A percentile compares a stretch with the other conserved stretches of the same genome.
Evolutionary conservation across 768 basidiomycete genomes (phyloP).

Genomic region (Trametes cinnabarina): DNA sequence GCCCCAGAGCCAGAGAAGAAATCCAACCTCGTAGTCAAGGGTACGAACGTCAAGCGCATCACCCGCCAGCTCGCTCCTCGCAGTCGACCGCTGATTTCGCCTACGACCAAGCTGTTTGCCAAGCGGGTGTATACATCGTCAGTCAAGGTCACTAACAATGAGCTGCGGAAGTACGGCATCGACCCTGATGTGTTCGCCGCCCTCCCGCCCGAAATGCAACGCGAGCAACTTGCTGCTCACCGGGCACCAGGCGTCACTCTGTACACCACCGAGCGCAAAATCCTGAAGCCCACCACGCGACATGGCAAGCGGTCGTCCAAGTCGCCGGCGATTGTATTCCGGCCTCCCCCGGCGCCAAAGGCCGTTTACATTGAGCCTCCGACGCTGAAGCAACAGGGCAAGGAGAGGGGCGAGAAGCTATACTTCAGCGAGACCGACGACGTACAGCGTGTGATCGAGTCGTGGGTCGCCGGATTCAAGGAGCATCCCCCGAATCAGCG

Average conservation of each 20-base stretch:
- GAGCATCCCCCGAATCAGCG: slow-evolving; percentile 63
- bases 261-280: slow-evolving; percentile 36
- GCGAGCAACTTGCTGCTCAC: slow-evolving; percentile 67
- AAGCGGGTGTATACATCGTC: slow-evolving; percentile 36
- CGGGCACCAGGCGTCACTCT: slow-evolving; percentile 33
- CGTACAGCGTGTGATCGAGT: slow-evolving; percentile 66
- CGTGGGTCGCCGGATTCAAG: slow-evolving; percentile 70
- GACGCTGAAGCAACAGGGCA: slow-evolving; percentile 54
- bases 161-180: slow-evolving; percentile 64
- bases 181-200: slow-evolving; percentile 68
- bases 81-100: slow-evolving; percentile 39
- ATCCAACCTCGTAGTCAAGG: slow-evolving; percentile 30
- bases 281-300: slow-evolving; percentile 46
- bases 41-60: slow-evolving; percentile 53
- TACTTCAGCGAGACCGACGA: slow-evolving; percentile 65
- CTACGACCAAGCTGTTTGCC: slow-evolving; percentile 36
- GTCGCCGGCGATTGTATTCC: slow-evolving; percentile 39
- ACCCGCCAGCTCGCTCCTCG: slow-evolving; percentile 63
- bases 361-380: slow-evolving; percentile 52
- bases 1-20: slow-evolving; percentile 8
- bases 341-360: slow-evolving; percentile 50
- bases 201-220: slow-evolving; percentile 65
- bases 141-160: slow-evolving; percentile 49
- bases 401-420: slow-evolving; percentile 50
- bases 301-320: slow-evolving; percentile 13